These are phyloP conservation scores for Aspergillus melleus DNA, from an alignment of 2,329 filamentous ascomycete genomes.

Conservation along the genomic window DNA sequence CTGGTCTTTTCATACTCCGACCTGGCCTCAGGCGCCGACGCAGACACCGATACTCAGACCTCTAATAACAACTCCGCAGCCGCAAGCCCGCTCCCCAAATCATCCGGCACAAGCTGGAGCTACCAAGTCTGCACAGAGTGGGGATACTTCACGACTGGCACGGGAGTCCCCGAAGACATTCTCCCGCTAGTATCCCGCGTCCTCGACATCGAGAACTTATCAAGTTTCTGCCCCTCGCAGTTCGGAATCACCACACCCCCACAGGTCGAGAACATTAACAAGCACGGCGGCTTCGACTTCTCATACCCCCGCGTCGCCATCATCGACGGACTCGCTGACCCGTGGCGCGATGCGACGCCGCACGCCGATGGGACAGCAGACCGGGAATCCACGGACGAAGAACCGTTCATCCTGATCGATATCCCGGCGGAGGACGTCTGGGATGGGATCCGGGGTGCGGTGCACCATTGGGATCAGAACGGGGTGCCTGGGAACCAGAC, in stretches of 20 bases:
- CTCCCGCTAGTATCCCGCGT: constrained; percentile 72
- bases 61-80: neutral
- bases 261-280: constrained; percentile 68
- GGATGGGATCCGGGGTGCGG: constrained; percentile 53
- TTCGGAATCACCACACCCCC: constrained; percentile 70
- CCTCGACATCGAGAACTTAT: constrained; percentile 63
- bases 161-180: constrained; percentile 62
- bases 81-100: constrained; percentile 9
- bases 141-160: constrained; percentile 77
- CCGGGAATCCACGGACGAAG: constrained; percentile 59
- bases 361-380: constrained; percentile 63
- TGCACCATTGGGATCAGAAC: constrained; percentile 66
- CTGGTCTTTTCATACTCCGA: constrained; percentile 38
- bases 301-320: constrained; percentile 73
- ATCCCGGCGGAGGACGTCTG: constrained; percentile 18
- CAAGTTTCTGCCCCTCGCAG: constrained; percentile 62
- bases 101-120: constrained; percentile 53
- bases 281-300: constrained; percentile 72
- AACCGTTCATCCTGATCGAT: constrained; percentile 71
- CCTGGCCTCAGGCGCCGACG: neutral
- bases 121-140: constrained; percentile 65
- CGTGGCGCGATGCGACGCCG: constrained; percentile 74
- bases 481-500: constrained; percentile 21
- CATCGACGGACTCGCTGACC: constrained; percentile 75
- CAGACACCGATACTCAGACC: neutral